These are phyloP conservation scores for Evernia prunastri DNA, from an alignment of 495 filamentous ascomycete genomes.

Conservation along the genomic window DNA sequence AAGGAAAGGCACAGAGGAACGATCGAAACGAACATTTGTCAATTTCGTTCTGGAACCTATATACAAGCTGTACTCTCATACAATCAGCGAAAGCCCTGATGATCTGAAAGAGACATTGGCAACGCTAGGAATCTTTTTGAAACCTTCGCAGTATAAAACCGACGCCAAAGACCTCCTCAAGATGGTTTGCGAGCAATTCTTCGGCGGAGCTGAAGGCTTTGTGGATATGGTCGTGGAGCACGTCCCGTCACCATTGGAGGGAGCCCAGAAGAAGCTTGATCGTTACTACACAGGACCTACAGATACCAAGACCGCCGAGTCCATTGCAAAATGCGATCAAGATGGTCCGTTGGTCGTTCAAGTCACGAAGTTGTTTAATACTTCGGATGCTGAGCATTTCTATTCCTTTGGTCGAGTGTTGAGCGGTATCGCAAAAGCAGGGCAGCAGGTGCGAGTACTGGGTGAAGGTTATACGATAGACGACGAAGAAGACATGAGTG, in stretches of 20 bases:
- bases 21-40: constrained; percentile 80
- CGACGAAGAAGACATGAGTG: constrained; percentile 95
- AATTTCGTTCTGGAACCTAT: constrained; percentile 94
- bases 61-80: constrained; percentile 96
- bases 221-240: constrained; percentile 94
- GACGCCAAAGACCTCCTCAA: constrained; percentile 86
- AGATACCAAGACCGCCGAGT: constrained; percentile 74
- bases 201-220: constrained; percentile 81
- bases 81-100: constrained; percentile 82
- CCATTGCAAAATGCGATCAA: constrained; percentile 76
- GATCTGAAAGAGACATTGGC: constrained; percentile 76
- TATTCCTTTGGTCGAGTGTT: constrained; percentile 85
- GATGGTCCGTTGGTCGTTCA: constrained; percentile 88
- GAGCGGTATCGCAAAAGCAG: constrained; percentile 83
- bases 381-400: constrained; percentile 79
- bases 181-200: constrained; percentile 91
- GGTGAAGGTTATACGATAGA: constrained; percentile 95
- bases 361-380: constrained; percentile 87
- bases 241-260: constrained; percentile 79
- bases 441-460: constrained; percentile 78
- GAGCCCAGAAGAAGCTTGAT: constrained; percentile 66
- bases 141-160: constrained; percentile 82
- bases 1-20: constrained; percentile 73
- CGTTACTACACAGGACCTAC: constrained; percentile 91
- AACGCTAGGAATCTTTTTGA: constrained; percentile 74